These are phyloP conservation scores for Withania somnifera DNA, from an alignment of 305 asterid genomes.

Conservation along the genomic window DNA sequence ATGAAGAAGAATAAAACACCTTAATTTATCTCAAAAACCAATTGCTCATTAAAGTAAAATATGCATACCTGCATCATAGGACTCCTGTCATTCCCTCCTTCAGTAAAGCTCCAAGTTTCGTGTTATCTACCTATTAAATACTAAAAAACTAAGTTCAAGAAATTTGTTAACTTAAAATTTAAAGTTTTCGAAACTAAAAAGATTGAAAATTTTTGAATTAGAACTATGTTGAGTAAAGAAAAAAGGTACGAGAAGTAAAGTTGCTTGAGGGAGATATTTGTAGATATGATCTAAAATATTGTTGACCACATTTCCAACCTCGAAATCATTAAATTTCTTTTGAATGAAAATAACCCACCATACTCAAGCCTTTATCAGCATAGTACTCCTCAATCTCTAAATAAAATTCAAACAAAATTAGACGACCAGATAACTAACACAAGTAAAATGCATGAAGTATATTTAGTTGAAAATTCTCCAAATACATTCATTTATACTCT, in stretches of 20 bases:
- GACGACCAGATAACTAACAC: not conserved
- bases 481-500: not conserved
- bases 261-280: slow-evolving; percentile 81
- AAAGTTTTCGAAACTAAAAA: too few relatives aligned
- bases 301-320: slow-evolving; percentile 62
- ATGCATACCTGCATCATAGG: slow-evolving; percentile 81
- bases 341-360: slow-evolving; percentile 47
- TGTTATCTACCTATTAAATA: slow-evolving; percentile 64
- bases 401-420: not conserved
- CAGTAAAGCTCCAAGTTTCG: slow-evolving; percentile 54
- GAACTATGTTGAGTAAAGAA: not conserved
- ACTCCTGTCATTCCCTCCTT: slow-evolving; percentile 58
- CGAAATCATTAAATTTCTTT: slow-evolving; percentile 68
- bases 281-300: slow-evolving; percentile 84
- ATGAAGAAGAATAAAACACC: not conserved
- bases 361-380: slow-evolving; percentile 25
- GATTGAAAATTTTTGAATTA: not conserved
- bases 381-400: slow-evolving; percentile 37
- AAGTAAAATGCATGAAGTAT: not conserved
- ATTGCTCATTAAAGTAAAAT: not conserved
- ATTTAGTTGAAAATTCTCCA: not conserved
- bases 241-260: slow-evolving; percentile 65
- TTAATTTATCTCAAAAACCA: not conserved
- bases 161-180: not conserved
- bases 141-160: slow-evolving; percentile 4